Evolutionary conservation across 257 asterid species (phyloP).

Genomic region (Striga asiatica): DNA sequence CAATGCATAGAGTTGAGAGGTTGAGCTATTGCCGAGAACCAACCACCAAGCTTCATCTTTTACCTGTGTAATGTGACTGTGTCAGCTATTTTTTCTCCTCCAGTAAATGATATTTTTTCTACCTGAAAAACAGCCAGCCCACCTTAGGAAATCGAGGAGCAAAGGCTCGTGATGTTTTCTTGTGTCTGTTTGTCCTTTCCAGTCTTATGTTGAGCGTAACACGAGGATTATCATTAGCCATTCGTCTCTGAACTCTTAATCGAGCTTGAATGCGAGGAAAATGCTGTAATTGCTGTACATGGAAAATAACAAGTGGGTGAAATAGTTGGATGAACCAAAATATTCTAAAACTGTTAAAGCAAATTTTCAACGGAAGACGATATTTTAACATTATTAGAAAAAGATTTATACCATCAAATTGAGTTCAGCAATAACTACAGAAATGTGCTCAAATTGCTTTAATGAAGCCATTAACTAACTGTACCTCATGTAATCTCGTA

Average conservation of each 20-base stretch:
- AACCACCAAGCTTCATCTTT: conserved; percentile 99
- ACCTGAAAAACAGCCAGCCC: conserved; percentile 1
- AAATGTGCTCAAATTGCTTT: conserved; percentile 6
- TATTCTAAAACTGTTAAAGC: neutral
- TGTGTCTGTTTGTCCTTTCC: conserved; percentile 42
- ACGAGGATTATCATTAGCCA: conserved; percentile 21
- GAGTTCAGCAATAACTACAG: neutral
- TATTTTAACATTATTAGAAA: neutral
- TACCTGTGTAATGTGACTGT: conserved; percentile 42
- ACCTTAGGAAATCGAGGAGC: conserved; percentile 92
- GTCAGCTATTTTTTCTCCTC: conserved; percentile 18
- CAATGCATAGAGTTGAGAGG: conserved; percentile 60
- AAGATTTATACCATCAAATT: conserved; percentile 1
- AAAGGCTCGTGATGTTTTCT: conserved; percentile 57
- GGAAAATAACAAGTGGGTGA: conserved; percentile 12
- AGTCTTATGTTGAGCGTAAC: conserved; percentile 46
- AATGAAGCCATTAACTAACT: conserved; percentile 13
- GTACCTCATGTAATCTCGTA: conserved; percentile 68
- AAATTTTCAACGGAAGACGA: neutral
- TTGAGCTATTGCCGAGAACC: conserved; percentile 60
- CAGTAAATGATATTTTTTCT: neutral
- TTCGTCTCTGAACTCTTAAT: conserved; percentile 47
- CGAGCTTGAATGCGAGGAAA: conserved; percentile 59
- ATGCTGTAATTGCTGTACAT: conserved; percentile 52
- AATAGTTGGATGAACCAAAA: neutral